Base-by-base conservation (phyloP, 2,329 filamentous ascomycete genomes). In the Pyrenophora teres region DNA sequence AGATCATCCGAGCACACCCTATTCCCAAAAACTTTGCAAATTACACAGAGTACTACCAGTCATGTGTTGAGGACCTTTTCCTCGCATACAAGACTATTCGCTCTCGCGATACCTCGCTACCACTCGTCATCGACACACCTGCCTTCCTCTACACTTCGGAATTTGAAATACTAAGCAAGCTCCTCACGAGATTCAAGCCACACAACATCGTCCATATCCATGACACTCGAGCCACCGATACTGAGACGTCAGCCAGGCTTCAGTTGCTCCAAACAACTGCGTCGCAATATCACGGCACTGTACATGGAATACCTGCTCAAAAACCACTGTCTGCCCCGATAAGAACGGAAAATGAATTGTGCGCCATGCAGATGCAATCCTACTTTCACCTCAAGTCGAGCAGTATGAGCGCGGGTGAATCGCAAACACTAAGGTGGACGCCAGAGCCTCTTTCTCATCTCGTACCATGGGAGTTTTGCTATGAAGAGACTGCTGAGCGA, bases 341-440 rank as follows among this genome's bases (percentile, higher is more conserved):
- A 3, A 78, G 86, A 32, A 88, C 86, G 8, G 81, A 87, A 0
- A 80, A 83, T 0, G 85, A 92, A 54, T 72, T 90, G 2, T 78
- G 88, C 43, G 81, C 82, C 5, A 91, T 93, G 87, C 88, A 92
- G 60, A 84, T 81, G n/a, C 86, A 91, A 80, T 87, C 88, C 0
- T 93, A 92, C 62, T 90, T 93, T 64, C 90, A 93, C 66, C 67
- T 58, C 41, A 40, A 49, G 51, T 25, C 46, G 39, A 25, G 52
- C 51, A 18, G 58, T 60, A 36, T 42, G 59, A 47, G 32, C 16
- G 5, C 12, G 8, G 33, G 39, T 44, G 27, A 53, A 53, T 7
- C 59, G 59, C 42, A 61, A 36, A 56, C 54, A 57, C 46, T 72
- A 16, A 70, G 67, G 38, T 89, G 85, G 82, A 74, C 80, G 44